Conservation (phyloP, 495 filamentous ascomycete species). For the Coniosporium apollinis region DNA sequence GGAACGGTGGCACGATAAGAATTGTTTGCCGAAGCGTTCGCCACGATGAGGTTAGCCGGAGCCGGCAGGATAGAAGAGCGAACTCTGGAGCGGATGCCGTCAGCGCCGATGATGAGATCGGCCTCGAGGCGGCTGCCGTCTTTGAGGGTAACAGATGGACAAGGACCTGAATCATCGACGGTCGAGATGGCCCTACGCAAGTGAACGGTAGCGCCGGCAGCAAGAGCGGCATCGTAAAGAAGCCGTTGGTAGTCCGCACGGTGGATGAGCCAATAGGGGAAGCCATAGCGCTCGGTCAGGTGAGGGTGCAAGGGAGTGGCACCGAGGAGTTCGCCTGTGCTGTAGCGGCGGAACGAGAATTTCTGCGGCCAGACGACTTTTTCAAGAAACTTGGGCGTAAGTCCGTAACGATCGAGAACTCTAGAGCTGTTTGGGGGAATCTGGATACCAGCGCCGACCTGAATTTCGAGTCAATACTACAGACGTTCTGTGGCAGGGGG, state of each 20-base stretch:
- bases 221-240: slow-evolving; percentile 3
- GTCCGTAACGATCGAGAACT: slow-evolving; percentile 6
- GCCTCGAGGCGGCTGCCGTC: slow-evolving; percentile 1
- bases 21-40: not conserved
- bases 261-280: slow-evolving; percentile 10
- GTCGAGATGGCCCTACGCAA: slow-evolving; percentile 2
- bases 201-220: not conserved
- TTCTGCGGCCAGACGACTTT: slow-evolving; percentile 7
- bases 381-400: slow-evolving; percentile 6
- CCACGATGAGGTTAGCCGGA: not conserved
- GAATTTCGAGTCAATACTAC: not conserved
- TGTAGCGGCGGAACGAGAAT: slow-evolving; percentile 5
- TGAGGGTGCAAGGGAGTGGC: slow-evolving; percentile 5
- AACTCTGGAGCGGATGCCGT: slow-evolving; percentile 9
- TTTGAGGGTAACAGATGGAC: slow-evolving; percentile 4
- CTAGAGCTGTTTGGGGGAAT: slow-evolving; percentile 10
- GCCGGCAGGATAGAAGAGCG: not conserved
- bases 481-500: not conserved
- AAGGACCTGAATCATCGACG: slow-evolving; percentile 2
- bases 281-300: slow-evolving; percentile 7
- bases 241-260: slow-evolving; percentile 6
- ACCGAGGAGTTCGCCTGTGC: slow-evolving; percentile 6
- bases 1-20: not conserved
- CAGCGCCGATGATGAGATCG: slow-evolving; percentile 9
- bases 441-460: slow-evolving; percentile 12